Evolutionary conservation across 345 rosid genomes (phyloP), one percentile per base, ranked within the genome.

Genomic region (Noccaea caerulescens): DNA sequence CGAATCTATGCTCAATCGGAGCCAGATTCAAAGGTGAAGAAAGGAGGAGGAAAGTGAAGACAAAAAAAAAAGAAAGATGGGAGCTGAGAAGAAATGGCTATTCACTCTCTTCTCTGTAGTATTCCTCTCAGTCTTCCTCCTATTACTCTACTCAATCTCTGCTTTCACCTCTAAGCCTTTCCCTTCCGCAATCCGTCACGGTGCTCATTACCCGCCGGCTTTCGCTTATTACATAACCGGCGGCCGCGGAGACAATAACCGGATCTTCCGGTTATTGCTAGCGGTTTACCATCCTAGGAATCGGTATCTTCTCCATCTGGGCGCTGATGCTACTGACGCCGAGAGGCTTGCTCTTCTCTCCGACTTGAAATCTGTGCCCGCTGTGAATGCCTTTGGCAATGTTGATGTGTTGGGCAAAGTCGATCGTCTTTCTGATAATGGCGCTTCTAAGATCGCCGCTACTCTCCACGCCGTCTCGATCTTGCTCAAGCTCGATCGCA

Each of bases 281-380:
- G 96, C 99, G 0, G 84, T 95, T 13, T 95, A 95, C 75, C 99
- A 95, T 60, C 99, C 99, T 1, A 84, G 99, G 76, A 95, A 95
- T 69, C 86, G 93, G 27, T 95, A 95, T 62, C 72, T 95, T 63
- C 72, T 95, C 76, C 98, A 95, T 80, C 89, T 94, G 3, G 81
- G 81, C 4, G 87, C 86, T 39, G 99, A 95, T 39, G 93, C 97
- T 1, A 79, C 91, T 4, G 92, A 86, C 67, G 80, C 82, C 7
- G 99, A 95, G 81, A 81, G 97, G 65, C 61, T 79, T 12, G 55
- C 79, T 66, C 81, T 95, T 71, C 81, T 75, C 4, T 69, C 82
- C 16, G 85, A 83, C 4, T 82, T 95, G 73, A 85, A 82, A 78
- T 80, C 86, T 37, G 93, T 89, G 13, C 87, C 96, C 63, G 87